Base-by-base conservation (phyloP, 169 alveolate genomes). In the Eimeria tenella region DNA sequence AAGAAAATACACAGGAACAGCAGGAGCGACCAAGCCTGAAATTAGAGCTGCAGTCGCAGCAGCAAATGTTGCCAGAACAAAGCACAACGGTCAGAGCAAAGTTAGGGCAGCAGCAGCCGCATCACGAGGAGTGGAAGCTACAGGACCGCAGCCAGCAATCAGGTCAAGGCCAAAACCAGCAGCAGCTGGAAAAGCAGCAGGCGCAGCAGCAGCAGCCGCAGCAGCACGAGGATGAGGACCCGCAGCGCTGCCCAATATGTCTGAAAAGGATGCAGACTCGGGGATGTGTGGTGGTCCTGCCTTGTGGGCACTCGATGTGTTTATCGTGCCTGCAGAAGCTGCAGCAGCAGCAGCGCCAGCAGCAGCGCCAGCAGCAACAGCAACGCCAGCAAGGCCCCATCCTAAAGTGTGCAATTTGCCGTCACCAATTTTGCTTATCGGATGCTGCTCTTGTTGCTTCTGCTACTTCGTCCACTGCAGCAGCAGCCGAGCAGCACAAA, bases 281-380 rank as follows among this genome's bases (percentile, higher is more conserved):
- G 53, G 68, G 73, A 19, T 83, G 63, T 77, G 77, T 23, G 74
- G 94, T 70, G 42, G 93, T 92, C 65, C 92, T 79, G 19, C 95
- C 95, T 25, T 92, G 95, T 62, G 95, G 91, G 23, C 95, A 92
- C 60, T 86, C 84, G 31, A 23, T 79, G 21, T 92, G 95, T 53
- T 21, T 82, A 42, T 50, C 42, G 42, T 92, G 95, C 82, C 17
- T 58, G 63, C 70, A 77, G 60, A 50, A 81, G 53, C 81, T 89
- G 77, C 84, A 62, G 68, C 73, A 56, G 73, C 25, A 55, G 75
- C 90, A 82, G 74, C 90, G 49, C 23, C 62, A 53, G 52, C 74
- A 82, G 70, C 90, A 82, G 90, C 25, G 55, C 53, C 50, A 56
- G 90, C 75, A 82, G 56, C 73, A 82, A 23, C 90, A 82, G 75